These are phyloP conservation scores for Lipomyces chichibuensis DNA, from an alignment of 805 yeast species.

Conservation along the genomic window DNA sequence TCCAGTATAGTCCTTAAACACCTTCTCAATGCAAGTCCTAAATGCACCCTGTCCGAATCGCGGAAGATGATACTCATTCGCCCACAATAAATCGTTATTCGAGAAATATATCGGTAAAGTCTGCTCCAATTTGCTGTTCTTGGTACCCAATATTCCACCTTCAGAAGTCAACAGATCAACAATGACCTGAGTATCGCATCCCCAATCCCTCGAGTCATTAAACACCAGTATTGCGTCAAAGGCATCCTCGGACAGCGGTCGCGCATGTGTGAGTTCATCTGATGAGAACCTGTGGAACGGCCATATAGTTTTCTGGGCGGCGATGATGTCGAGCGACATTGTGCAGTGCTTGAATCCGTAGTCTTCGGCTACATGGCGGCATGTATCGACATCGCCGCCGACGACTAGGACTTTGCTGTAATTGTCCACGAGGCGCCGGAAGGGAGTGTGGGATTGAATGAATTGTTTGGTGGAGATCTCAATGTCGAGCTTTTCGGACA, in stretches of 20 bases:
- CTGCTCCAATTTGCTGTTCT: slow-evolving; percentile 43
- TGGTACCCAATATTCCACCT: slow-evolving; percentile 66
- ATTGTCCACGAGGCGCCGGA: slow-evolving; percentile 58
- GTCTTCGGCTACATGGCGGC: slow-evolving; percentile 68
- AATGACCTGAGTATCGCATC: slow-evolving; percentile 78
- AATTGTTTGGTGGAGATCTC: slow-evolving; percentile 63
- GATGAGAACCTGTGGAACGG: slow-evolving; percentile 65
- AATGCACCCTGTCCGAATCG: slow-evolving; percentile 93
- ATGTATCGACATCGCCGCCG: slow-evolving; percentile 75
- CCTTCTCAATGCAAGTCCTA: slow-evolving; percentile 60
- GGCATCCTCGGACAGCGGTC: slow-evolving; percentile 44
- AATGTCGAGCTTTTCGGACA: slow-evolving; percentile 53
- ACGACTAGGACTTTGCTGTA: slow-evolving; percentile 72
- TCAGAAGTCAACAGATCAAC: slow-evolving; percentile 69
- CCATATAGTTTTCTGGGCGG: slow-evolving; percentile 58
- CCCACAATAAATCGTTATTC: slow-evolving; percentile 78
- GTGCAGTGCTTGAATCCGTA: slow-evolving; percentile 78
- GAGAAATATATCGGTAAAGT: slow-evolving; percentile 30
- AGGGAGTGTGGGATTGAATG: slow-evolving; percentile 88
- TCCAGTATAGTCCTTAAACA: slow-evolving; percentile 62
- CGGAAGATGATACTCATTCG: slow-evolving; percentile 75
- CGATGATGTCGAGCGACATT: slow-evolving; percentile 71
- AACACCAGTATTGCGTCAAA: slow-evolving; percentile 81
- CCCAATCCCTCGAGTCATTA: slow-evolving; percentile 88
- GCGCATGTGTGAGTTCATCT: slow-evolving; percentile 53